Evolutionary conservation across 2,329 filamentous ascomycete genomes (phyloP), one percentile per base, ranked within the genome.

Genomic region (Fusarium sacchari): DNA sequence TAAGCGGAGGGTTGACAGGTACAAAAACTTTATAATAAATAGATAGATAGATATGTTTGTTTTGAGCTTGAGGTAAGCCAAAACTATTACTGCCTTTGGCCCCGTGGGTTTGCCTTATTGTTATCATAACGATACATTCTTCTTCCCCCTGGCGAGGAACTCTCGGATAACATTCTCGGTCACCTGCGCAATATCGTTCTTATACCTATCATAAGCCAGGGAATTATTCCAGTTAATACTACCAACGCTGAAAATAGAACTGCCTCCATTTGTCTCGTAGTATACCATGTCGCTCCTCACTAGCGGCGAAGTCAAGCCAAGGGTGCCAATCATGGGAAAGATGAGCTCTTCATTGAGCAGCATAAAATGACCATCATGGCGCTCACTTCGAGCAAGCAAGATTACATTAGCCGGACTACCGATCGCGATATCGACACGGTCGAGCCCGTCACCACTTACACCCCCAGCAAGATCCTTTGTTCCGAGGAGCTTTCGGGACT

Each of bases 1-100:
- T 7, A 5, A 32, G 5, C 5, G 7, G 40, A 14, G 6, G 15
- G 15, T 20, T 9, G 7, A 12, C 2, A 12, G 7, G 22, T n/a
- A 28, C 0, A 1, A 11, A 1, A 47, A 6, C 1, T 34, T 30
- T 18, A 36, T 1, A 7, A 10, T 13, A 24, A 0, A 26, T 22
- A 22, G 47, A 44, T 46, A 13, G n/a, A 10, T 26, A 24, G 36
- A 55, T n/a, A 30, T 7, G 3, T 6, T n/a, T 30, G 9, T 30
- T 30, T 0, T 30, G 3, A 47, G 3, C 14, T 47, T 6, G 4
- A 30, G 5, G 20, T 0, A 30, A 12, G 12, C 13, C 6, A 11
- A 28, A 1, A 0, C 2, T 5, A 46, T 11, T 11, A 13, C 28
- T 46, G 5, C 24, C 11, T 18, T 22, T 28, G 18, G 1, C 11